A percentile compares a stretch with the other conserved stretches of the same genome.
phyloP scores from a whole-genome alignment of 2,329 filamentous ascomycete genomes.

The Cercospora janseana region DNA sequence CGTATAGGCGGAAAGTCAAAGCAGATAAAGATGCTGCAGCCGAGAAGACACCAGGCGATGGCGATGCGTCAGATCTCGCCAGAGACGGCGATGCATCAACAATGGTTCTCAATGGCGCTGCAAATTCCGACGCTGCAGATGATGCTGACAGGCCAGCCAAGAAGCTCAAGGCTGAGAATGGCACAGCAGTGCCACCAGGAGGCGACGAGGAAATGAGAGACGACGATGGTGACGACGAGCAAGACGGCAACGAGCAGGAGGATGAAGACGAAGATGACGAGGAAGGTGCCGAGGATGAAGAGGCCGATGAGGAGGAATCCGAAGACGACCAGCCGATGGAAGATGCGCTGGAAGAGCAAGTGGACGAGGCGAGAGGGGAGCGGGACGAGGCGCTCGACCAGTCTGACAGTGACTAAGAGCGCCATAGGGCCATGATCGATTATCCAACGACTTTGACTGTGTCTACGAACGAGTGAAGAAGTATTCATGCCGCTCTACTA shows the following conservation, averaged over 20 bases:
- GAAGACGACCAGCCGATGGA: constrained; percentile 33
- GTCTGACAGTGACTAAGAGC: constrained; percentile 36
- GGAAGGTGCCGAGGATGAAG: constrained; percentile 45
- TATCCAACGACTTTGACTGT: not conserved
- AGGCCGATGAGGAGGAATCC: constrained; percentile 57
- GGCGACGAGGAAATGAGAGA: constrained; percentile 50
- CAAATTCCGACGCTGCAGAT: constrained; percentile 34
- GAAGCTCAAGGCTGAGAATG: constrained; percentile 49
- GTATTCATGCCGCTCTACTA: not conserved
- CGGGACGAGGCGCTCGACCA: constrained; percentile 39
- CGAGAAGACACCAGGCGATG: constrained; percentile 17
- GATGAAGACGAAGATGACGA: constrained; percentile 40
- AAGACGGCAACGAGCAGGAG: constrained; percentile 55
- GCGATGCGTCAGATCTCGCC: constrained; percentile 13
- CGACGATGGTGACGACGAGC: constrained; percentile 54
- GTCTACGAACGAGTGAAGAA: not conserved
- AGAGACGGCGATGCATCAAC: constrained; percentile 19
- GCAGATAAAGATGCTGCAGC: constrained; percentile 55
- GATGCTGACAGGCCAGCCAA: constrained; percentile 52
- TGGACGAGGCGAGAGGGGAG: constrained; percentile 55
- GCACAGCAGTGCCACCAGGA: constrained; percentile 39
- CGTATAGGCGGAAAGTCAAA: constrained; percentile 67
- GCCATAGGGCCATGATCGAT: no score
- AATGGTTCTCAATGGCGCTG: constrained; percentile 17
- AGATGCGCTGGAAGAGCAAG: constrained; percentile 42